Base-by-base conservation (phyloP, 2,329 filamentous ascomycete species). In the Helotiales sp. region DNA sequence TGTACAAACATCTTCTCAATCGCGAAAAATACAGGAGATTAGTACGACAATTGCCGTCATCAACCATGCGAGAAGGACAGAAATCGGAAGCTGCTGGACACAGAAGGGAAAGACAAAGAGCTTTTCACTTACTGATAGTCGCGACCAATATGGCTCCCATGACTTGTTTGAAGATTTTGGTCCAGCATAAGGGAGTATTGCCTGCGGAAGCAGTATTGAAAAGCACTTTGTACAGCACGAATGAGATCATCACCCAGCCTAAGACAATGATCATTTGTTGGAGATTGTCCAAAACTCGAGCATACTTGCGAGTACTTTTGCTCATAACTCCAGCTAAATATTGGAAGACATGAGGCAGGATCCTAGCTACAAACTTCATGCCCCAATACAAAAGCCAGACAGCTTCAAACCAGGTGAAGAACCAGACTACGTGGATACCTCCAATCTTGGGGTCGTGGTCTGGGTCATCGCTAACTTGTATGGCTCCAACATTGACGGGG, bases 391-490 rank as follows among this genome's bases (percentile, higher is more conserved):
- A 77, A 44, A 85, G 72, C 86, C 86, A 89, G 33, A 85, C 78
- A 52, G 85, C 76, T 67, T 88, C 82, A 64, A 89, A 79, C 86
- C 86, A 88, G 54, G 87, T 75, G 65, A 89, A 87, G 46, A 90
- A 75, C 55, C 79, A 73, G 65, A 87, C 82, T 8, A 88, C 76
- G 2, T 78, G 74, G 5, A 81, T 80, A 1, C 80, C 80, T 6
- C 89, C 89, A 71, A 97, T 96, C n/a, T 58, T 57, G 1, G 58
- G 47, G 34, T 57, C 52, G 3, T 33, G 33, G 2, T 25, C 33
- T 3, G 30, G 47, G 44, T 49, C 33, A 69, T 90, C 81, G 70
- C 91, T 89, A 73, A 97, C 93, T 71, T 97, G 93, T 66, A 78
- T 67, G 3, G 58, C 46, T 17, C 52, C 34, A 13, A 60, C 54